A percentile compares a stretch with the other conserved stretches of the same genome.
Evolutionary conservation across 2,329 filamentous ascomycete species (phyloP).

Genomic region (Colletotrichum echinochloae): DNA sequence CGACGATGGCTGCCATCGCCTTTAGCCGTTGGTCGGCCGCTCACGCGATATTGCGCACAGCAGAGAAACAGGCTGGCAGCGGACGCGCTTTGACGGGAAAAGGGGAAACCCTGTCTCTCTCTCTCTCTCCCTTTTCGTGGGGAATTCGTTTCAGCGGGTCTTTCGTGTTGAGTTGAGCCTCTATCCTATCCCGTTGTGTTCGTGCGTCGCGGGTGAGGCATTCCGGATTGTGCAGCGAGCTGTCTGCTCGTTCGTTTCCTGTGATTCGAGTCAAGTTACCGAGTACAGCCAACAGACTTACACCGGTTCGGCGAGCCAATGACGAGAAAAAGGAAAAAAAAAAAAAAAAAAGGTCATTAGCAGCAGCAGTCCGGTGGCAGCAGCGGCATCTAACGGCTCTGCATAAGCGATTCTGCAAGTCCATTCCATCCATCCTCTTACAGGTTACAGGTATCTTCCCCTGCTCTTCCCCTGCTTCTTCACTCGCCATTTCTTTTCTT

Average conservation of each 20-base stretch:
- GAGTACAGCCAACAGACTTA: too few relatives aligned
- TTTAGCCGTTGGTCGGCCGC: neutral
- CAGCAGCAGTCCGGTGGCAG: too few relatives aligned
- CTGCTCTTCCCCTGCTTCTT: neutral
- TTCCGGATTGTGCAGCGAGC: too few relatives aligned
- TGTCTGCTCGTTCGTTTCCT: neutral
- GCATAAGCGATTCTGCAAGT: too few relatives aligned
- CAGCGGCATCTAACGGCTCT: constrained; percentile 17
- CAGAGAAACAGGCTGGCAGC: neutral
- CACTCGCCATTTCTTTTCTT: constrained; percentile 31
- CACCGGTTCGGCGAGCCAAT: constrained; percentile 6
- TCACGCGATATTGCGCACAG: neutral
- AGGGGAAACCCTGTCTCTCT: neutral
- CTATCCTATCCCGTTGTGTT: too few relatives aligned
- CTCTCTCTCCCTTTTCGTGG: too few relatives aligned
- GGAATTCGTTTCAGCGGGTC: too few relatives aligned
- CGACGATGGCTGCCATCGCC: neutral
- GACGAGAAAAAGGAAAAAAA: too few relatives aligned
- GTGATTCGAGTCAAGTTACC: too few relatives aligned
- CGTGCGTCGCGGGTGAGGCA: too few relatives aligned
- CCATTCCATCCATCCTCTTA: neutral
- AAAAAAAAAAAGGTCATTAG: neutral
- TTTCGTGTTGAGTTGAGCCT: too few relatives aligned
- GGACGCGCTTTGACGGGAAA: neutral
- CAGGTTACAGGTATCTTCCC: neutral